phyloP scores from a whole-genome alignment of 371 early-diverging fungal species.

The Rhizopus stolonifer region DNA sequence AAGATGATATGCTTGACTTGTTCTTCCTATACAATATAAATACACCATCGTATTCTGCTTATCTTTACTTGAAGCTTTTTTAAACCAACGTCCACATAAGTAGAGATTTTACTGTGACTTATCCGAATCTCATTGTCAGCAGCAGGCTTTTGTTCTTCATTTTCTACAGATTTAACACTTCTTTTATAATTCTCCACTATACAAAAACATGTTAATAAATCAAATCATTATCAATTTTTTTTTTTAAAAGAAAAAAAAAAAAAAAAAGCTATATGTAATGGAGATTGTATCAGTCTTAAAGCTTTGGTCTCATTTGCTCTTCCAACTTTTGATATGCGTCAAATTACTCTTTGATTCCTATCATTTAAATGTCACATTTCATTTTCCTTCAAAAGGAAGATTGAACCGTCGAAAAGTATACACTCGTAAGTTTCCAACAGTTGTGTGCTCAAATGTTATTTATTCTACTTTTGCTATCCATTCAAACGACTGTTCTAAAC shows the following conservation, averaged over 20 bases:
- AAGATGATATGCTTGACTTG: slow-evolving; percentile 27
- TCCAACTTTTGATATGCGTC: no score
- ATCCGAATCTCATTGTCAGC: slow-evolving; percentile 48
- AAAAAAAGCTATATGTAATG: neutral
- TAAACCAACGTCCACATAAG: slow-evolving; percentile 38
- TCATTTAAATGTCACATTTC: no score
- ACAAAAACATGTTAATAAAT: neutral
- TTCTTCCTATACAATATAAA: slow-evolving; percentile 10
- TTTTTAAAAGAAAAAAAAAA: neutral
- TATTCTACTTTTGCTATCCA: slow-evolving; percentile 30
- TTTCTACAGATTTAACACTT: slow-evolving; percentile 19
- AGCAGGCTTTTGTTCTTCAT: slow-evolving; percentile 22
- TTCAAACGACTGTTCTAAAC: slow-evolving; percentile 13
- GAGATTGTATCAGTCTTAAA: no score
- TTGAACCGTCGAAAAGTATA: neutral
- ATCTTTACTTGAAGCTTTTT: slow-evolving; percentile 32
- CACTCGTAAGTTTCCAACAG: slow-evolving; percentile 9
- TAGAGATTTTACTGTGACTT: slow-evolving; percentile 33
- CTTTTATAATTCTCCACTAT: slow-evolving; percentile 46
- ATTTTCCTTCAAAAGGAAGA: no score
- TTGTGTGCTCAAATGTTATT: neutral
- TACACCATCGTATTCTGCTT: neutral
- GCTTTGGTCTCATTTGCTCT: no score
- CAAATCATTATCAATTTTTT: neutral
- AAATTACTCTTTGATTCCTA: no score